Base-by-base conservation (phyloP, 345 rosid genomes). In the Eutrema yunnanense region DNA sequence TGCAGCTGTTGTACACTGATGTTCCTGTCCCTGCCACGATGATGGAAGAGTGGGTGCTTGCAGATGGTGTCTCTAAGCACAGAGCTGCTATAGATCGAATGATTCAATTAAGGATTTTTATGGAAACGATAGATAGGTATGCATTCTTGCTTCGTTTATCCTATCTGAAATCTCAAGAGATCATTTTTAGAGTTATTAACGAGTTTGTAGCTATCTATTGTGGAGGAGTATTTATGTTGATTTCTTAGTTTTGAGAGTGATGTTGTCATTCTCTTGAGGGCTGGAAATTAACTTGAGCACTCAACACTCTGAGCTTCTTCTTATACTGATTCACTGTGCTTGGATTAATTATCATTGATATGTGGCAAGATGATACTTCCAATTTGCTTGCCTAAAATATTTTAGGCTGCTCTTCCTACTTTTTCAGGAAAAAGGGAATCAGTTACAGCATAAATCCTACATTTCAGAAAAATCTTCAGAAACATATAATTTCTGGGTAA, bases 41-140 rank as follows among this genome's bases (percentile, higher is more conserved):
- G 72, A 62, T 95, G 76, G 87, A 86, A 60, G 96, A 89, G 52
- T 89, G 99, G 97, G 83, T 92, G 46, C 87, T 92, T 64, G 59
- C 87, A 4, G 97, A 83, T 80, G 96, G 90, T 5, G 27, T 57
- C 36, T 80, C 93, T 40, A 95, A 95, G 86, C 97, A 95, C 73
- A 79, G 77, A 72, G 96, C 92, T 62, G 87, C 97, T 9, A 81
- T 92, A 5, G 96, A 95, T 77, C 74, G 96, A 10, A 60, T 95
- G 74, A 78, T 88, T 74, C 93, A 95, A 76, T 69, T 95, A 74
- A 75, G 96, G 75, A 70, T 95, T 53, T 82, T 88, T 62, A 55
- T 70, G 2, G 90, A 84, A 77, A 69, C 74, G 1, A 40, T 73
- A 3, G 96, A 92, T 67, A 82, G 90, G 89, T 88, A 74, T 54